Evolutionary conservation across 805 yeast species (phyloP), one percentile per base, ranked within the genome.

Genomic region (Kurtzmaniella cleridarum): DNA sequence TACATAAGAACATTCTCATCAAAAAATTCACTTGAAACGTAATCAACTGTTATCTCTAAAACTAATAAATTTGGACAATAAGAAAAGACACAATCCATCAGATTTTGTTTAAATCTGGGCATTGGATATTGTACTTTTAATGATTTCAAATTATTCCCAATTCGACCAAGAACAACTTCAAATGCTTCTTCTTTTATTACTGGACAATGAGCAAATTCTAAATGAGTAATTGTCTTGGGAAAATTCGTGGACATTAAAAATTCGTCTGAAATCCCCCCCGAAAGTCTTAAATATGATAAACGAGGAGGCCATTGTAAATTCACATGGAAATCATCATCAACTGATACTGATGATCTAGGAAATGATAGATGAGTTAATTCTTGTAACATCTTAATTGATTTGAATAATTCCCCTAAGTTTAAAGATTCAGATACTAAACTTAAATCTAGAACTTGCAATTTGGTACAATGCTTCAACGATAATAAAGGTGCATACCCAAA

Each of bases 161-260:
- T 71, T 33, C 75, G 74, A 26, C 69, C 62, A 13, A 89, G 60
- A 40, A 91, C 61, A 20, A 71, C 68, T 46, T 79, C 77, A 15
- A 90, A 66, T 0, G 95, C 79, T 35, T 66, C 71, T 18, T 83
- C 84, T 31, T 74, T 75, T 14, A 91, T 66, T 36, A 74, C 68
- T 0, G 98, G 97, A 62, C 98, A 91, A 57, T 87, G 95, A 0
- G 95, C 83, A 52, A 91, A 73, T 47, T 87, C 90, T 35, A 91
- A 62, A 15, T 76, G 75, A 2, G 76, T 77, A 30, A 91, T 79
- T 1, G 90, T 75, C 1, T 54, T 33, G 0, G 98, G 98, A 54
- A 93, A 81, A n/a, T 62, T 55, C 1, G 93, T 79, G 26, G 73
- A 73, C 31, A 72, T 63, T 11, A 93, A 66, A 57, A 91, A 91